Evolutionary conservation across 805 yeast genomes (phyloP).

Genomic region (Ogataea nonfermentans): DNA sequence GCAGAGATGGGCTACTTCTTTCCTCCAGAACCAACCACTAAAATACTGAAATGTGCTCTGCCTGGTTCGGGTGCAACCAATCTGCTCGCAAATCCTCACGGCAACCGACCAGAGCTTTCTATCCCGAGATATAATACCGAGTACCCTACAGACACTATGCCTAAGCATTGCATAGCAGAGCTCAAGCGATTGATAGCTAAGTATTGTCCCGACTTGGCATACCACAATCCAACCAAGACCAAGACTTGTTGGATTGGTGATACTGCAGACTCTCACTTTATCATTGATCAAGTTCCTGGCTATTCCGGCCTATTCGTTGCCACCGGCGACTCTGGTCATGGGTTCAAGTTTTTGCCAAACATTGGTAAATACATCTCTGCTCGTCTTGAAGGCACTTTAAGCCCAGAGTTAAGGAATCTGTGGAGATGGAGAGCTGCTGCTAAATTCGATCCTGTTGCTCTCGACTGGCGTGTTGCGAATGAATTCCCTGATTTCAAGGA

Average conservation of each 20-base stretch:
- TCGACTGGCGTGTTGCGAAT: conserved; percentile 16
- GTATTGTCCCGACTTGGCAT: conserved; percentile 40
- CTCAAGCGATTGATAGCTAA: conserved; percentile 34
- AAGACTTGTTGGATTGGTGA: conserved; percentile 43
- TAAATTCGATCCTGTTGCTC: conserved; percentile 10
- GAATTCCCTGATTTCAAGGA: conserved; percentile 17
- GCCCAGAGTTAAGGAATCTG: conserved; percentile 20
- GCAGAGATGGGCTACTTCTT: conserved; percentile 47
- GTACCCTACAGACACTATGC: conserved; percentile 40
- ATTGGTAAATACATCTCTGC: conserved; percentile 42
- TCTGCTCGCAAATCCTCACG: conserved; percentile 22
- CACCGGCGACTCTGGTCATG: conserved; percentile 50
- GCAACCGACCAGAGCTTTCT: conserved; percentile 22
- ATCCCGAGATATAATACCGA: conserved; percentile 43
- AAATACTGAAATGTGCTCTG: conserved; percentile 39
- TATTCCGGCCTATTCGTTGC: conserved; percentile 37
- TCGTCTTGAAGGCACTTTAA: conserved; percentile 33
- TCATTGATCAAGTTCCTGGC: conserved; percentile 40
- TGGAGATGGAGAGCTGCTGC: conserved; percentile 36
- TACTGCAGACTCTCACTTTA: conserved; percentile 40
- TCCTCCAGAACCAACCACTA: conserved; percentile 45
- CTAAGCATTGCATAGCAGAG: conserved; percentile 29
- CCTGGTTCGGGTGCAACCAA: conserved; percentile 36
- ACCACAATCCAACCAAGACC: conserved; percentile 34
- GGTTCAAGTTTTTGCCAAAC: conserved; percentile 44